Base-by-base conservation (phyloP, 1,284 basidiomycete species). In the Athelia sp. region DNA sequence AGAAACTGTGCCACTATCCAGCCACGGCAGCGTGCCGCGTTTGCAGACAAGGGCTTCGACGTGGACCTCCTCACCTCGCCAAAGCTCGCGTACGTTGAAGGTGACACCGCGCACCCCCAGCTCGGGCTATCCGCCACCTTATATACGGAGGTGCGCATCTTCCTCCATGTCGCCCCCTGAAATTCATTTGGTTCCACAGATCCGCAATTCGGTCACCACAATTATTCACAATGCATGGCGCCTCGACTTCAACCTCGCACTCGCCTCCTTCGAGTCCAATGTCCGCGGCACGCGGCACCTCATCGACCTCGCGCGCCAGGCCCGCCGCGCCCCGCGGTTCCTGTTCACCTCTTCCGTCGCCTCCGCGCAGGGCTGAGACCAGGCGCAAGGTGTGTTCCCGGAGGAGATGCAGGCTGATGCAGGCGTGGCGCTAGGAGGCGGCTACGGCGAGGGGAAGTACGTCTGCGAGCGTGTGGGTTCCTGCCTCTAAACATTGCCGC, bases 221-320 rank as follows among this genome's bases (percentile, higher is more conserved):
- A 52, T 63, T 46, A 59, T 63, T 18, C 62, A 63, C 47, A 58
- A 59, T 34, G 63, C 73, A 1, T 74, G 73, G 72, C 61, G 58
- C 15, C 59, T 74, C 21, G 66, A 74, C 50, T 75, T 74, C 58
- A 75, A 73, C 50, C 50, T 69, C 29, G 55, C 66, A 0, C 53
- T 74, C 2, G 51, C 58, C 2, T 69, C 70, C 0, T 70, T 72
- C 43, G 72, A 73, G 45, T 51, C 64, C 1, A 59, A 65, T 31
- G 56, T 75, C 19, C 52, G 54, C 11, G 69, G 64, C 18, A 66
- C 65, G 1, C 55, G 64, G n/a, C 61, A 69, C 42, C 59, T 75
- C 13, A 57, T 72, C 18, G 64, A 72, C 29, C 58, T 75, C 3
- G 70, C 66, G 2, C 48, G 58, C 1, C 42, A 45, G 1, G 35